phyloP scores from a whole-genome alignment of 129 eudicot species.

The Saposhnikovia divaricata region DNA sequence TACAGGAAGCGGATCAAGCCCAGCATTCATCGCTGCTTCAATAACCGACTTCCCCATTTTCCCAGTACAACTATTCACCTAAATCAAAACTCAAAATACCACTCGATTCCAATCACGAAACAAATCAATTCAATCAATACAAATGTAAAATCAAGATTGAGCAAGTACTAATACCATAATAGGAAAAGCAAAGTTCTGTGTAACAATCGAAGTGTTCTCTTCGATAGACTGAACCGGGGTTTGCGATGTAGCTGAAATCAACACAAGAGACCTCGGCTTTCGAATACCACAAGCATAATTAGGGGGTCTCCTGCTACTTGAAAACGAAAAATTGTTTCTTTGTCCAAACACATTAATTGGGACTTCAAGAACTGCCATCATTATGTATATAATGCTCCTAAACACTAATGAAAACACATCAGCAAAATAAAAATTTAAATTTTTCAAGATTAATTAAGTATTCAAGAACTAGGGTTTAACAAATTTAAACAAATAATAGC shows the following conservation, averaged over 20 bases:
- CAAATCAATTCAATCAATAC: neutral
- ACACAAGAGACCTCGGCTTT: conserved; percentile 13
- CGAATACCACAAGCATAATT: conserved; percentile 3
- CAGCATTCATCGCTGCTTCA: conserved; percentile 71
- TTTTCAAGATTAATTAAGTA: neutral
- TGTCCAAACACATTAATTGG: conserved; percentile 10
- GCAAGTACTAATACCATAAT: conserved; percentile 30
- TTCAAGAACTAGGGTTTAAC: conserved; percentile 4
- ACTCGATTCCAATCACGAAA: neutral
- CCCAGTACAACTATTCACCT: conserved; percentile 89
- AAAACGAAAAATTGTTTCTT: conserved; percentile 1
- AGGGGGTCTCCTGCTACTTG: conserved; percentile 12
- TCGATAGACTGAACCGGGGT: conserved; percentile 18
- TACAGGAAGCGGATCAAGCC: conserved; percentile 61
- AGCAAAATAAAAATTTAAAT: neutral
- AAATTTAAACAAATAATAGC: neutral
- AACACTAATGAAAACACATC: neutral
- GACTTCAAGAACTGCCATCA: conserved; percentile 7
- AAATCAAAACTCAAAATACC: neutral
- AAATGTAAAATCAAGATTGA: neutral
- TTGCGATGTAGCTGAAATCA: conserved; percentile 25
- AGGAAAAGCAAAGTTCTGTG: conserved; percentile 21
- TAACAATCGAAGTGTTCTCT: conserved; percentile 17
- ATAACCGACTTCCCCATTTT: conserved; percentile 88
- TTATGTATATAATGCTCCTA: neutral